phyloP scores from a whole-genome alignment of 257 asterid species.

The Rubia yunnanensis region DNA sequence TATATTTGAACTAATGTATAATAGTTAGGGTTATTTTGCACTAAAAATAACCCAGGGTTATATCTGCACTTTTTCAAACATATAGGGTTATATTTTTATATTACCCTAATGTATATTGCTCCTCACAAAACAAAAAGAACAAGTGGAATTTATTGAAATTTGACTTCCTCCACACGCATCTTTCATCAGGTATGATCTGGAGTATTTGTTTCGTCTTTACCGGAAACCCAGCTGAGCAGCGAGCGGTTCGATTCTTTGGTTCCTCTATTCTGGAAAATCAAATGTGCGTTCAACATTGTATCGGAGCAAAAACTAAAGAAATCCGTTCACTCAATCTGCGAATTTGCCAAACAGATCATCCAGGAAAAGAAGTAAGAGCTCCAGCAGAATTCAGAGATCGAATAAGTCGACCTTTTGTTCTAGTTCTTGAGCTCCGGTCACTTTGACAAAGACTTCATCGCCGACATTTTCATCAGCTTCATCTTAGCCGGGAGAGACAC shows the following conservation, averaged over 20 bases:
- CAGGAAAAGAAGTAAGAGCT: slow-evolving; percentile 30
- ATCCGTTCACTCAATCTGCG: slow-evolving; percentile 20
- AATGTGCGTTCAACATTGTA: slow-evolving; percentile 32
- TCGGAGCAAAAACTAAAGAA: slow-evolving; percentile 32
- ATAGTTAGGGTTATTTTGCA: too few relatives aligned
- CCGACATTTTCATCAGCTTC: slow-evolving; percentile 53
- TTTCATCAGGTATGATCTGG: slow-evolving; percentile 36
- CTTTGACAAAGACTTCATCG: slow-evolving; percentile 38
- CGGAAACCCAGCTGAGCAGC: slow-evolving; percentile 24
- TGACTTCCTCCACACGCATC: too few relatives aligned
- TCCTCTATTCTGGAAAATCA: slow-evolving; percentile 39
- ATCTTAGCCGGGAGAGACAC: slow-evolving; percentile 66
- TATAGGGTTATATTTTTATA: too few relatives aligned
- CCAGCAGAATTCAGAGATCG: slow-evolving; percentile 11
- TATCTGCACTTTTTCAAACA: too few relatives aligned
- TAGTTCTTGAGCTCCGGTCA: slow-evolving; percentile 42
- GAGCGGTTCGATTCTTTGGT: slow-evolving; percentile 26
- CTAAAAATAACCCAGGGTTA: too few relatives aligned
- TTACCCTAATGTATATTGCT: too few relatives aligned
- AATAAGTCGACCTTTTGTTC: slow-evolving; percentile 42
- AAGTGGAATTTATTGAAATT: too few relatives aligned
- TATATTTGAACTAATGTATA: too few relatives aligned
- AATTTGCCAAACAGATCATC: slow-evolving; percentile 36
- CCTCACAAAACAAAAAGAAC: too few relatives aligned
- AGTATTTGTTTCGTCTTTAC: slow-evolving; percentile 34